Base-by-base conservation (phyloP, 2,329 filamentous ascomycete genomes). In the Pseudocercospora fuligena region DNA sequence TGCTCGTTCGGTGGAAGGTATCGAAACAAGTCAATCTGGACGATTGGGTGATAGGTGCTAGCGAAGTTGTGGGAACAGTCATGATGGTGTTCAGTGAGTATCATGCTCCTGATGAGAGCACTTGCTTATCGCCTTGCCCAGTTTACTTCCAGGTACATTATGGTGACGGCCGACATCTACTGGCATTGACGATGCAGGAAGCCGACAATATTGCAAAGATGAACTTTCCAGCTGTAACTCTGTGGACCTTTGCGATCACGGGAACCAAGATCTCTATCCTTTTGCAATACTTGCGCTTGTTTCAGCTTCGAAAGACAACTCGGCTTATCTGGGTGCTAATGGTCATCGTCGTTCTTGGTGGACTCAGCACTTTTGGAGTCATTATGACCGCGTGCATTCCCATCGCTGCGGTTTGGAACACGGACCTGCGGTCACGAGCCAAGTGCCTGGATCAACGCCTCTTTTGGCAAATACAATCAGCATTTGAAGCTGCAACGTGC, bases 401-500 rank as follows among this genome's bases (percentile, higher is more conserved):
- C 8, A 40, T 63, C 11, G 27, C 25, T 43, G 59, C 63, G 8
- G 54, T 63, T 1, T 68, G 66, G 66, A 46, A 68, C 16, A 47
- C 43, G 19, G 51, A n/a, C 7, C 23, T 65, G 6, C 62, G 60
- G n/a, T 29, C 16, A 5, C 47, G 46, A 9, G 57, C 62, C 3
- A 63, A 63, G 21, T 68, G 66, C 40, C 31, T 68, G 9, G 19
- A 68, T 43, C 66, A 68, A 29, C 51, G 53, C 25, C 53, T 68
- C 62, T 65, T 60, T n/a, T 68, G 66, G 63, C 58, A 63, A 16
- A 29, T 65, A 3, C 66, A 65, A 46, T 54, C 61, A 29, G 65
- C 49, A 3, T 61, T 51, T 53, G 61, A 67, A 40, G 36, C 62
- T 11, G 58, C 40, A 12, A 62, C 61, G 5, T 64, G 61, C 33